Evolutionary conservation across 2,329 filamentous ascomycete genomes (phyloP).

Genomic region (Fusarium dlaminii): DNA sequence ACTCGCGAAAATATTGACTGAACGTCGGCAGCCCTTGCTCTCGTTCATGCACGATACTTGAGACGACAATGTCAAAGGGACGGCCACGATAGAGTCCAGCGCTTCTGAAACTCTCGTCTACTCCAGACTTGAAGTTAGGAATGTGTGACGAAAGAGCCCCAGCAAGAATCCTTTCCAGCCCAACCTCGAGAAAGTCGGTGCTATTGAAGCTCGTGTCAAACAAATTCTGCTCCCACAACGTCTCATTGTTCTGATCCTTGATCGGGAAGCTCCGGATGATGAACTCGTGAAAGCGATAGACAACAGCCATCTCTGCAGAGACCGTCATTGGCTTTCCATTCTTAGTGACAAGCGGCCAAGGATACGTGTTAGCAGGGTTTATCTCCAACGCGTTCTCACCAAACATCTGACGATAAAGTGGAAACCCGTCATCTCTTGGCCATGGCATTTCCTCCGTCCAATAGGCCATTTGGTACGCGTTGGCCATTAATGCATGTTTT

Average conservation of each 20-base stretch:
- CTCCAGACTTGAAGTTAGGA: background rate
- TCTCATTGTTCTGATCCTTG: background rate
- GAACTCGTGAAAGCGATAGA: background rate
- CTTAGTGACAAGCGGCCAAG: background rate
- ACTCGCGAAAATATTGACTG: background rate
- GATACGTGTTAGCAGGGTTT: background rate
- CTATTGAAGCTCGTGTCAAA: background rate
- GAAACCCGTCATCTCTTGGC: background rate
- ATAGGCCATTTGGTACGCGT: background rate
- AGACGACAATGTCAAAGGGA: background rate
- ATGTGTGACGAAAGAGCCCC: background rate
- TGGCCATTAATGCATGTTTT: background rate
- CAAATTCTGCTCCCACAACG: background rate
- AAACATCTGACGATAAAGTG: background rate
- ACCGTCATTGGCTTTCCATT: background rate
- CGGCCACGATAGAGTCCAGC: rapidly evolving
- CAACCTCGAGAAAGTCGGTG: rapidly evolving
- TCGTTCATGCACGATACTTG: background rate
- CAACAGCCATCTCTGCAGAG: background rate
- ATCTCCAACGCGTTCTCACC: background rate
- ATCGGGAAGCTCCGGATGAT: background rate
- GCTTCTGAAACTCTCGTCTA: background rate
- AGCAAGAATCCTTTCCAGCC: background rate
- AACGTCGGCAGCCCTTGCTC: background rate
- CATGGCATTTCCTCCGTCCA: background rate